phyloP scores from a whole-genome alignment of 441 rosid species.

The Eutrema salsugineum region DNA sequence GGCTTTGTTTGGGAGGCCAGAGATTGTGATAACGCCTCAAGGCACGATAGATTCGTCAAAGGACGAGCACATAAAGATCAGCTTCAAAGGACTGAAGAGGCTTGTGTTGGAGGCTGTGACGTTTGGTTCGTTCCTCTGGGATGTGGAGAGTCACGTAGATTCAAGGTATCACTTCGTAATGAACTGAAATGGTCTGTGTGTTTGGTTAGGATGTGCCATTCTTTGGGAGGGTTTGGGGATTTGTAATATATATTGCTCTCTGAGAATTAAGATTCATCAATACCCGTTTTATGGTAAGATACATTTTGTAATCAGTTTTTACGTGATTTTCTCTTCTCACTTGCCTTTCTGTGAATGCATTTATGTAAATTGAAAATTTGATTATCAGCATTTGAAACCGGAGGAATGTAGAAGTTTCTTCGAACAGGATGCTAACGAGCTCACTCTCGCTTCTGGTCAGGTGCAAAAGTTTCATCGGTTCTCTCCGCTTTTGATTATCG shows the following conservation, averaged over 20 bases:
- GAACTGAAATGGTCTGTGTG: constrained; percentile 36
- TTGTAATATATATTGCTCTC: neutral
- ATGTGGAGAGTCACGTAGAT: constrained; percentile 84
- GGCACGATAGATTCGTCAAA: constrained; percentile 74
- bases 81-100: constrained; percentile 75
- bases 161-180: constrained; percentile 79
- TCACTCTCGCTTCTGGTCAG: too few relatives aligned
- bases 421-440: too few relatives aligned
- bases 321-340: neutral
- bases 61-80: constrained; percentile 64
- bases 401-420: too few relatives aligned
- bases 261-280: neutral
- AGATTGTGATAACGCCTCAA: constrained; percentile 64
- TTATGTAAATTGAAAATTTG: neutral
- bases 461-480: too few relatives aligned
- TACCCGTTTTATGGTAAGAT: neutral
- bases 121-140: constrained; percentile 94
- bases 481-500: too few relatives aligned
- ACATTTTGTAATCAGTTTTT: neutral
- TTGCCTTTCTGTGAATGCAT: neutral
- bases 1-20: constrained; percentile 86
- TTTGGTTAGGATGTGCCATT: neutral
- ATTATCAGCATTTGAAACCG: neutral
- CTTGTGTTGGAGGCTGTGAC: constrained; percentile 91
- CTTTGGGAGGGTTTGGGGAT: neutral